Percentiles rank a stretch among this genome's conserved stretches.
Conservation (phyloP, 441 rosid species). For the Gossypium gossypioides region DNA sequence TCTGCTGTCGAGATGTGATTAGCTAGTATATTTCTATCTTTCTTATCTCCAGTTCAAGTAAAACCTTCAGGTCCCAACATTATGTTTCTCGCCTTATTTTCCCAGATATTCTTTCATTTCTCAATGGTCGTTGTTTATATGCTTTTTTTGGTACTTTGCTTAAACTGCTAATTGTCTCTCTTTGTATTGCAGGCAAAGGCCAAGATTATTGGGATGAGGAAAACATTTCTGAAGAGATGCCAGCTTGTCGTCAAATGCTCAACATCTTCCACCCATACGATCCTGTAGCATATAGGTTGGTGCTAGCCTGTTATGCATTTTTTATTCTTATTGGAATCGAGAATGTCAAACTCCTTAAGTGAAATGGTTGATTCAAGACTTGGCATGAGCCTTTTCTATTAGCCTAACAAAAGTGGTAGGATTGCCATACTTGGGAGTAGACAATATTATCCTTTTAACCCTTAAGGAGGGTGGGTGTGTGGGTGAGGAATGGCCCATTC, state of each 20-base stretch:
- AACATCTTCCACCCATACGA: slow-evolving; percentile 96
- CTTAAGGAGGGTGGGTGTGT: neutral
- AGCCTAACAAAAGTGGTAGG: neutral
- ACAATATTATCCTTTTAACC: neutral
- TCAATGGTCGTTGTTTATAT: neutral
- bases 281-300: slow-evolving; percentile 97
- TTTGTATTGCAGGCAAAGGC: slow-evolving; percentile 60
- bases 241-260: slow-evolving; percentile 91
- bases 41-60: neutral
- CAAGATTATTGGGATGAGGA: slow-evolving; percentile 80
- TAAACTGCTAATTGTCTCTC: neutral
- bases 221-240: slow-evolving; percentile 79
- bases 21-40: neutral
- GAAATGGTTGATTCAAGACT: neutral
- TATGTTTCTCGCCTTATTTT: neutral
- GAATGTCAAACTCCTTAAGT: neutral
- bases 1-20: neutral
- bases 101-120: slow-evolving; percentile 5
- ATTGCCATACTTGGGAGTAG: neutral
- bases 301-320: neutral
- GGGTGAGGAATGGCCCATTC: neutral
- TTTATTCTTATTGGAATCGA: neutral
- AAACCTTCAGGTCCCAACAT: neutral
- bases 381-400: slow-evolving; percentile 1
- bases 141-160: neutral